phyloP scores from a whole-genome alignment of 2,329 filamentous ascomycete species.

The Colletotrichum magnum region DNA sequence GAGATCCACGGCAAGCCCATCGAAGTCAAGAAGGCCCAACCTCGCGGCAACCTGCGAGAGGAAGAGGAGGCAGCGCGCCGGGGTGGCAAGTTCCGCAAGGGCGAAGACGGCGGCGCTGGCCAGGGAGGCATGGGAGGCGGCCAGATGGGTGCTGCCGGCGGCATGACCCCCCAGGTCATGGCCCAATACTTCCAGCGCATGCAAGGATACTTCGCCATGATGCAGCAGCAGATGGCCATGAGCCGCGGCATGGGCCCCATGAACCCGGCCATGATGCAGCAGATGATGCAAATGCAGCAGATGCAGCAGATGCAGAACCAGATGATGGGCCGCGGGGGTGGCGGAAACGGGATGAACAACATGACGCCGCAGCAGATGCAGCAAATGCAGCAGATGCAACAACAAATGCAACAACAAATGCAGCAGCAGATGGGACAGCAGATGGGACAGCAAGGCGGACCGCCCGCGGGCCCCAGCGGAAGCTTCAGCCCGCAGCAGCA shows the following conservation, averaged over 20 bases:
- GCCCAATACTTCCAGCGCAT: conserved; percentile 98
- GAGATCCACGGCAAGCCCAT: conserved; percentile 97
- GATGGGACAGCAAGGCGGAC: conserved; percentile 36
- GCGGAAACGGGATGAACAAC: conserved; percentile 55
- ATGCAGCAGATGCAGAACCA: conserved; percentile 68
- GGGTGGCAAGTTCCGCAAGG: conserved; percentile 71
- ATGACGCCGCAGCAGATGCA: conserved; percentile 71
- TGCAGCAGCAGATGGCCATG: conserved; percentile 95
- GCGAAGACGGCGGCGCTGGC: conserved; percentile 57
- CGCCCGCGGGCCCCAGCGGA: conserved; percentile 45
- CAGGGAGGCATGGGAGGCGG: conserved; percentile 52
- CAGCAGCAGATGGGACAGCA: conserved; percentile 64
- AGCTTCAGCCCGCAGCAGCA: conserved; percentile 45
- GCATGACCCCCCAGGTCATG: conserved; percentile 97
- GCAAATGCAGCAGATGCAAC: conserved; percentile 73
- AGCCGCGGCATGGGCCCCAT: conserved; percentile 76
- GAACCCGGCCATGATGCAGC: conserved; percentile 83
- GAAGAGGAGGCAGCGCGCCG: conserved; percentile 82
- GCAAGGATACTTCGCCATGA: conserved; percentile 96
- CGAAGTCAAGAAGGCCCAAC: conserved; percentile 98
- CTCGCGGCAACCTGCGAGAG: conserved; percentile 92
- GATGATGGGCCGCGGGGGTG: conserved; percentile 62
- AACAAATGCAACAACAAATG: conserved; percentile 56
- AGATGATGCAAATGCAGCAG: conserved; percentile 81
- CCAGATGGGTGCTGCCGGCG: conserved; percentile 63